These are phyloP conservation scores for Echria macrotheca DNA, from an alignment of 495 filamentous ascomycete species.

Conservation along the genomic window DNA sequence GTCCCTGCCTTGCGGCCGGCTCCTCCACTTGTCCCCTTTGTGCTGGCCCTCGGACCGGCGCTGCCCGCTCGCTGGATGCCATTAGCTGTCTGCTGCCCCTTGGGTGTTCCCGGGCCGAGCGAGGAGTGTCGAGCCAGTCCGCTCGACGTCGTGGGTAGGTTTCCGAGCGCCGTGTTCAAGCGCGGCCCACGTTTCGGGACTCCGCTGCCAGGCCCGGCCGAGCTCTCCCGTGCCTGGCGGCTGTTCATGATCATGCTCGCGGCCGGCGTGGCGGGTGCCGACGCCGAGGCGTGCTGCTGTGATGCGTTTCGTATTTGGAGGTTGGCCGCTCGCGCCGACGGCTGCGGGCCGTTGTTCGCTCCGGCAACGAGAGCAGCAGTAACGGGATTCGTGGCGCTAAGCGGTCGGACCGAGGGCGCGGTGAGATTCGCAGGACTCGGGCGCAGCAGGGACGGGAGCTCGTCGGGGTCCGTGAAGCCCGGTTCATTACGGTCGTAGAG, in stretches of 20 bases:
- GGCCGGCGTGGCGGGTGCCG: constrained; percentile 63
- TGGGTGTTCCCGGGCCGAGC: constrained; percentile 80
- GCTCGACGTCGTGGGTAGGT: constrained; percentile 63
- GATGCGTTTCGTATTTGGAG: constrained; percentile 37
- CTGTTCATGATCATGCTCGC: constrained; percentile 57
- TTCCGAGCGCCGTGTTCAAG: constrained; percentile 58
- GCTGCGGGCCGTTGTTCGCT: constrained; percentile 39
- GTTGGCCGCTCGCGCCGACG: constrained; percentile 29
- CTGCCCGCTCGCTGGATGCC: constrained; percentile 61
- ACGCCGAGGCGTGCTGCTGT: constrained; percentile 41
- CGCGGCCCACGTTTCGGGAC: constrained; percentile 69
- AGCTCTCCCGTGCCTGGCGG: constrained; percentile 66
- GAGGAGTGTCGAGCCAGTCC: constrained; percentile 73
- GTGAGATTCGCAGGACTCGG: constrained; percentile 45
- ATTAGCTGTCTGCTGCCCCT: constrained; percentile 53
- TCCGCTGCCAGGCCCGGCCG: constrained; percentile 56
- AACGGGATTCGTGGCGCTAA: constrained; percentile 36
- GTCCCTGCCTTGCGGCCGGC: constrained; percentile 54
- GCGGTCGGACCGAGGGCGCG: constrained; percentile 32
- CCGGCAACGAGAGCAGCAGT: constrained; percentile 43
- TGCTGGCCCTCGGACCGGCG: constrained; percentile 57
- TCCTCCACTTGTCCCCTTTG: constrained; percentile 38
- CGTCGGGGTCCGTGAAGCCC: constrained; percentile 67
- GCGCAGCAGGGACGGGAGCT: constrained; percentile 71
- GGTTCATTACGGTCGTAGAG: constrained; percentile 70